Base-by-base conservation (phyloP, 805 yeast genomes). In the Ogataea trehaloabstinens region DNA sequence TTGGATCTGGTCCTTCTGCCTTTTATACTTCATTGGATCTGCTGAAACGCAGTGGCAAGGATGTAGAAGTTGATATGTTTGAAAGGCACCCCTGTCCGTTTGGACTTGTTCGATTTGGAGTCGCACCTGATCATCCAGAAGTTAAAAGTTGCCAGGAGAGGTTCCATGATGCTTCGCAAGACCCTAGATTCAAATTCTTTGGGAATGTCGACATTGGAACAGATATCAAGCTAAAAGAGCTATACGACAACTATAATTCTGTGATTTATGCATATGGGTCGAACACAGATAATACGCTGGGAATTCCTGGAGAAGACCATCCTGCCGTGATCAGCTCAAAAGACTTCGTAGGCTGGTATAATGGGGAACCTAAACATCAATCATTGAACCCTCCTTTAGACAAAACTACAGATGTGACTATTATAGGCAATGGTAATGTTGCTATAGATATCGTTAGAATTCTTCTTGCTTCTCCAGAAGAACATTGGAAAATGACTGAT, bases 41-140 rank as follows among this genome's bases (percentile, higher is more conserved):
- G 12, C 64, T 89, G 28, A 77, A 77, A 41, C 38, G 46, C 8
- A 39, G 44, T 12, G 37, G 42, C 8, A 31, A 51, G 11, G 30
- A 35, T 6, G 38, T 49, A 21, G 59, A 72, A 40, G 70, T 90
- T 4, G 93, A 87, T 44, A 70, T 91, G 61, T 89, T 80, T 67
- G 99, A 93, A 55, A 73, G 78, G 45, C 66, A 81, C 19, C 96
- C 97, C 0, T 81, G 89, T 5, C 99, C 99, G 0, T 91, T 74
- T 65, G 99, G 99, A 0, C 70, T 93, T 24, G 80, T 90, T 29
- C 65, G 99, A 24, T 90, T 76, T 57, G 99, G 99, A 1, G 98
- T 93, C n/a, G 97, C 99, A 0, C 99, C 99, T 2, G 99, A 93
- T 63, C 97, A 93, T 62, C 96, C 96, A 0, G 98, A 93, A 54